A percentile compares a stretch with the other conserved stretches of the same genome.
phyloP scores from a whole-genome alignment of 2,329 filamentous ascomycete species.

The Aspergillus intermedius region DNA sequence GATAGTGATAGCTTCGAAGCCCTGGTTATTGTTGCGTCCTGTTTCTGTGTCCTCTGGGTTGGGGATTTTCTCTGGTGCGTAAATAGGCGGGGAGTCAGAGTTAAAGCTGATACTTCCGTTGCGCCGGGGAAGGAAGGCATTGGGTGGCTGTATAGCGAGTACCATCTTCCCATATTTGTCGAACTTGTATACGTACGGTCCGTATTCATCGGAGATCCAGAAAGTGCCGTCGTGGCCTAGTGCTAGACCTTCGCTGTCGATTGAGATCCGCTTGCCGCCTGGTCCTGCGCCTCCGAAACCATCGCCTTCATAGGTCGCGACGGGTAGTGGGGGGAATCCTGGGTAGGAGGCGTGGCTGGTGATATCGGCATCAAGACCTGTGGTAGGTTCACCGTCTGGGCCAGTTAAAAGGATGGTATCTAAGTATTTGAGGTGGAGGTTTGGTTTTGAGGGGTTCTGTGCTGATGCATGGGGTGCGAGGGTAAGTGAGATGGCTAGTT shows the following conservation, averaged over 20 bases:
- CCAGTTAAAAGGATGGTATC: constrained; percentile 61
- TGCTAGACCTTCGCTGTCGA: constrained; percentile 63
- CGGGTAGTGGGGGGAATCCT: constrained; percentile 57
- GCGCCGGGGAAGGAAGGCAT: constrained; percentile 58
- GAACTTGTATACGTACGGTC: constrained; percentile 65
- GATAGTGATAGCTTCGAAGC: constrained; percentile 64
- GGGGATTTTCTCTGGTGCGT: constrained; percentile 45
- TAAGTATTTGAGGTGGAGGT: constrained; percentile 56
- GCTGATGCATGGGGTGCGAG: constrained; percentile 48
- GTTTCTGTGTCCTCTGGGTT: constrained; percentile 52
- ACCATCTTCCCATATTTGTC: constrained; percentile 52
- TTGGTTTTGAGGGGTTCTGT: constrained; percentile 50
- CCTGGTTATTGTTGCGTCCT: constrained; percentile 66
- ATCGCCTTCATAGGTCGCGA: constrained; percentile 58
- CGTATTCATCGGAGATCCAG: constrained; percentile 67
- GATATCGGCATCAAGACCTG: constrained; percentile 57
- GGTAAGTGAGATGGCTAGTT: constrained; percentile 56
- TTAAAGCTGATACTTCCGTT: constrained; percentile 58
- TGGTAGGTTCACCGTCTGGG: constrained; percentile 55
- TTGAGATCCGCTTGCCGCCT: constrained; percentile 53
- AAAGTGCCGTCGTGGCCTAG: constrained; percentile 55
- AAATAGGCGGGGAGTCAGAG: constrained; percentile 57
- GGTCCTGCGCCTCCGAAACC: constrained; percentile 58
- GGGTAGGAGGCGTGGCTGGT: constrained; percentile 49
- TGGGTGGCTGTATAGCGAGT: constrained; percentile 57